A percentile compares a stretch with the other conserved stretches of the same genome.
Conservation (phyloP, 169 alveolate species). For the Eimeria acervulina region DNA sequence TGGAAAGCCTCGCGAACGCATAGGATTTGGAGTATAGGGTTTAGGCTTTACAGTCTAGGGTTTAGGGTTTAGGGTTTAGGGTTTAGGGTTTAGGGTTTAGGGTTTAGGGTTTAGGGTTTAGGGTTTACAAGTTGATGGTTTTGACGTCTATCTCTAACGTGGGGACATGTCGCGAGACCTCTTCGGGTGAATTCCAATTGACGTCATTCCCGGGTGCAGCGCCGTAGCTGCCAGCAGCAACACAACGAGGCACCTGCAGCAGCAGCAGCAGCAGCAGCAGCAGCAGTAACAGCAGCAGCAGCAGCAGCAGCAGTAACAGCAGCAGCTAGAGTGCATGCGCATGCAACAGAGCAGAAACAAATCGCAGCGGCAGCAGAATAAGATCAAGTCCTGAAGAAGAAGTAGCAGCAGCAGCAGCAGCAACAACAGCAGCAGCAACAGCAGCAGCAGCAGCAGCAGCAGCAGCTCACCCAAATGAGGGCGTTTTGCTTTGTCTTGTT, state of each 20-base stretch:
- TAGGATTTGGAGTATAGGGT: background rate
- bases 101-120: conserved; percentile 10
- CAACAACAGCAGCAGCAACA: background rate
- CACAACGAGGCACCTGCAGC: conserved; percentile 77
- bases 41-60: background rate
- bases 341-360: background rate
- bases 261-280: conserved; percentile 48
- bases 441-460: conserved; percentile 41
- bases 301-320: conserved; percentile 29
- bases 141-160: conserved; percentile 32
- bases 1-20: too few species aligned
- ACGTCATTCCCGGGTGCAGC: conserved; percentile 20
- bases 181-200: conserved; percentile 66
- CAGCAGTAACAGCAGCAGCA: conserved; percentile 35
- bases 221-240: conserved; percentile 73
- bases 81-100: conserved; percentile 13
- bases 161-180: conserved; percentile 23
- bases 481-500: conserved; percentile 78
- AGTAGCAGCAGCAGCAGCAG: background rate
- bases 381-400: background rate
- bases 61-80: background rate
- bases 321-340: background rate
- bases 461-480: conserved; percentile 67
- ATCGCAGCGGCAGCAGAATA: background rate
- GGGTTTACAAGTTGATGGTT: conserved; percentile 54